These are phyloP conservation scores for Lachnellula arida DNA, from an alignment of 2,329 filamentous ascomycete genomes.

Conservation along the genomic window DNA sequence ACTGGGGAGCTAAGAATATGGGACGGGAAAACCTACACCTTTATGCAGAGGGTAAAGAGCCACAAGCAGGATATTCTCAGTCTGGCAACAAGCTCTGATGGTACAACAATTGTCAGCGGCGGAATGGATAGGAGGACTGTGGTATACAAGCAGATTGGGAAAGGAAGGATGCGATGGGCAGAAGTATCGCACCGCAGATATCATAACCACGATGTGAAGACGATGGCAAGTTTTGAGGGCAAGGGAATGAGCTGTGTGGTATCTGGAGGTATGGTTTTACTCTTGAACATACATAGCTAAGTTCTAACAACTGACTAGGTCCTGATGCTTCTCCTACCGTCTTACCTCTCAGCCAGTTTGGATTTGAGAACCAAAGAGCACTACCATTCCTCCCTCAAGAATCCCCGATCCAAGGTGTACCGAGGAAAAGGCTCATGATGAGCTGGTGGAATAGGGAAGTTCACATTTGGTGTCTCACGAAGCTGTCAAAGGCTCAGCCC, in stretches of 20 bases:
- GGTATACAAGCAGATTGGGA: conserved; percentile 65
- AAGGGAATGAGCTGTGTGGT: conserved; percentile 79
- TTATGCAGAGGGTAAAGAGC: conserved; percentile 77
- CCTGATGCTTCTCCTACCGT: conserved; percentile 82
- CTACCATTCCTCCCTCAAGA: conserved; percentile 81
- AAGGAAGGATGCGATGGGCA: conserved; percentile 66
- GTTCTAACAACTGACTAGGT: conserved; percentile 48
- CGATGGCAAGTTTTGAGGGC: conserved; percentile 85
- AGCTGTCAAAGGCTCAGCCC: conserved; percentile 10
- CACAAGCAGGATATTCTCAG: conserved; percentile 90
- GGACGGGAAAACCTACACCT: conserved; percentile 87
- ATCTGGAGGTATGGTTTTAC: conserved; percentile 67
- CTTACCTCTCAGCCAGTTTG: conserved; percentile 72
- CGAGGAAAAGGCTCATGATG: conserved; percentile 69
- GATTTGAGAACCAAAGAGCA: conserved; percentile 73
- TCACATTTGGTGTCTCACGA: conserved; percentile 66
- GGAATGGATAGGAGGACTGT: conserved; percentile 89
- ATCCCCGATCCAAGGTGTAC: conserved; percentile 67
- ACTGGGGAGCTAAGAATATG: conserved; percentile 91
- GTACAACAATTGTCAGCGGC: conserved; percentile 77
- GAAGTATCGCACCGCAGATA: conserved; percentile 83
- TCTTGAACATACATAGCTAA: not conserved
- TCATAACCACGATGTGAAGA: conserved; percentile 92
- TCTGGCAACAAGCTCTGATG: conserved; percentile 76
- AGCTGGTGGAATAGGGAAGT: conserved; percentile 92